Evolutionary conservation across 345 rosid species (phyloP).

Genomic region (Jatropha curcas): DNA sequence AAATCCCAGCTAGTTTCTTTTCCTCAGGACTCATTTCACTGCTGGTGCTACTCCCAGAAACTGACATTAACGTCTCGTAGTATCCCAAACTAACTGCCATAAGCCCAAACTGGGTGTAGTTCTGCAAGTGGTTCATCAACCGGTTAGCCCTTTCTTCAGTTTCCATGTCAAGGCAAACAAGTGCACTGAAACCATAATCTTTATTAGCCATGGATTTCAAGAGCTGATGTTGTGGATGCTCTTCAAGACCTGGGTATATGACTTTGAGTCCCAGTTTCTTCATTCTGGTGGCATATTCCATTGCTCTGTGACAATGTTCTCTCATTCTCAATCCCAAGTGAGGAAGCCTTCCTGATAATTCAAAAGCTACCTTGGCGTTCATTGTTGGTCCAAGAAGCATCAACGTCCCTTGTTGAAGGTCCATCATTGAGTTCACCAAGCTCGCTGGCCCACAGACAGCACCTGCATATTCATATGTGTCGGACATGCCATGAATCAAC

Average conservation of each 20-base stretch:
- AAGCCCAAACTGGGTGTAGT: conserved; percentile 76
- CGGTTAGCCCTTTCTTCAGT: conserved; percentile 80
- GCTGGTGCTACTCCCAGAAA: conserved; percentile 94
- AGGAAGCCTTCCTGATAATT: conserved; percentile 82
- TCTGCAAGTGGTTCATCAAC: conserved; percentile 78
- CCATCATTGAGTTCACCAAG: conserved; percentile 93
- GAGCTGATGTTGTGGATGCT: conserved; percentile 75
- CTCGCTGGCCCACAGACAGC: conserved; percentile 86
- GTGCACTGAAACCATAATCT: conserved; percentile 84
- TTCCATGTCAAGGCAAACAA: conserved; percentile 78
- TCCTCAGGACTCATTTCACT: conserved; percentile 75
- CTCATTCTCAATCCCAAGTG: conserved; percentile 81
- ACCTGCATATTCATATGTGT: too few species aligned
- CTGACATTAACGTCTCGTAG: conserved; percentile 89
- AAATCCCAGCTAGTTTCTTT: conserved; percentile 77
- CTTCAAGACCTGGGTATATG: conserved; percentile 79
- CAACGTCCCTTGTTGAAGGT: conserved; percentile 78
- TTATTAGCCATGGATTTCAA: conserved; percentile 57
- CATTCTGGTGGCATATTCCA: conserved; percentile 64
- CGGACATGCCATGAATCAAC: background rate
- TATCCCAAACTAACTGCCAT: conserved; percentile 98
- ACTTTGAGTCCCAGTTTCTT: conserved; percentile 73
- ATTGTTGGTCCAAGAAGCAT: conserved; percentile 97
- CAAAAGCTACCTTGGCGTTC: conserved; percentile 94
- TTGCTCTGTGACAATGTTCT: conserved; percentile 78